Evolutionary conservation across 2,329 filamentous ascomycete genomes (phyloP), one percentile per base, ranked within the genome.

Genomic region (Cladophialophora chaetospira): DNA sequence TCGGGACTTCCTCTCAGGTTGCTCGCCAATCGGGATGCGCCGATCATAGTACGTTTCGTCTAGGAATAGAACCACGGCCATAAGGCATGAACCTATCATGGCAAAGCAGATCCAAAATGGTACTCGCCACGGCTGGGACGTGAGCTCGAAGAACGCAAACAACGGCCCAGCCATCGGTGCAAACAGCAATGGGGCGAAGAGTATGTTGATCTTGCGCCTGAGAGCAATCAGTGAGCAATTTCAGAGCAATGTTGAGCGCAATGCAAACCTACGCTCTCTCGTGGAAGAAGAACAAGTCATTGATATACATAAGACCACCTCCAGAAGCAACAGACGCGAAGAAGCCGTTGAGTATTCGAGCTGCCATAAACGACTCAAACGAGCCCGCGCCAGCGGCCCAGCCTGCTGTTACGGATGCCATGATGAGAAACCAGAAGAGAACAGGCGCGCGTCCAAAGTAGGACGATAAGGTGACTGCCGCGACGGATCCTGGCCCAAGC

Each of bases 341-440:
- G 65, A 77, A 73, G 5, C 74, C 75, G 46, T 76, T 75, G 2
- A 77, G 63, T 23, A 75, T 73, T 1, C 75, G 68, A 0, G 71
- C 69, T 13, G 73, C 73, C 69, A 77, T 74, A 63, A 76, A 79
- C 0, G 75, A 77, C 11, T 70, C 68, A 58, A 77, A 78, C 3
- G 66, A 71, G 0, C 66, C 72, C 2, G 76, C 75, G 0, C 69
- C 73, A 0, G 75, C 76, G 38, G 73, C 77, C 76, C 77, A 69
- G 11, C 69, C 66, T 3, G 70, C 68, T 0, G 73, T 76, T 11
- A 63, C 68, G 2, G 72, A 35, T 5, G 70, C 70, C 4, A 70
- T 42, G 5, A 73, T 29, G 8, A 67, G 63, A 48, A 72, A 76
- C 8, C 60, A 52, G 62, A 76, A 74, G 8, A 76, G 65, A 1